These are phyloP conservation scores for Juglanconis sp. DNA, from an alignment of 2,329 filamentous ascomycete species.

Conservation along the genomic window DNA sequence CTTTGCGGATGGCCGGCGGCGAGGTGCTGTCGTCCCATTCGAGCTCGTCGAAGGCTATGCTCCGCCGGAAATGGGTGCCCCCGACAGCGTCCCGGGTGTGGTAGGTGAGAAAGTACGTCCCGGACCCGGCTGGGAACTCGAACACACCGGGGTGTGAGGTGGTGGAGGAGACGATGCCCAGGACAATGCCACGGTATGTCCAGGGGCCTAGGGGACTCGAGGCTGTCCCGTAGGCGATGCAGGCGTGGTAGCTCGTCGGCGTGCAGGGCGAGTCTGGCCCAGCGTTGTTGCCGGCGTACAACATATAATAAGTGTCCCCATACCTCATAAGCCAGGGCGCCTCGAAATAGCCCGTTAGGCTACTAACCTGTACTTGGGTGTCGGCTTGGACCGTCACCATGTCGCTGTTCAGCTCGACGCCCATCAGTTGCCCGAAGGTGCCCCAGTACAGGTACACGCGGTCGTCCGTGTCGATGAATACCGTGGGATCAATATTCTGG, in stretches of 20 bases:
- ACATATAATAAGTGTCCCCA: conserved; percentile 34
- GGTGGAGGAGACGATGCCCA: conserved; percentile 35
- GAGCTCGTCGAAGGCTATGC: conserved; percentile 32
- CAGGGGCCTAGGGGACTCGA: conserved; percentile 33
- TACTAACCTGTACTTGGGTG: conserved; percentile 21
- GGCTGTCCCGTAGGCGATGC: conserved; percentile 35
- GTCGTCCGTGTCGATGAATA: conserved; percentile 34
- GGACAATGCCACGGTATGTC: conserved; percentile 32
- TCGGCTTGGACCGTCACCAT: conserved; percentile 32
- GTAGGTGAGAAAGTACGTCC: conserved; percentile 31
- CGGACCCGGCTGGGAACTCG: conserved; percentile 21
- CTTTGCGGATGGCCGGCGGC: conserved; percentile 27
- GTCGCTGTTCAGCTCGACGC: conserved; percentile 32
- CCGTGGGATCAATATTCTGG: conserved; percentile 38
- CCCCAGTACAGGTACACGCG: conserved; percentile 37
- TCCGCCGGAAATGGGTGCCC: conserved; percentile 35
- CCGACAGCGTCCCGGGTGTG: conserved; percentile 33
- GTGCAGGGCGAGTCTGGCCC: conserved; percentile 34
- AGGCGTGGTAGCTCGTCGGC: conserved; percentile 36
- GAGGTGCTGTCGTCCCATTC: conserved; percentile 29
- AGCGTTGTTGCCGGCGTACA: conserved; percentile 38
- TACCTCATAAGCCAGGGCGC: conserved; percentile 37
- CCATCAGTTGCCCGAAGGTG: conserved; percentile 33
- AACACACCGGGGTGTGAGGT: conserved; percentile 35
- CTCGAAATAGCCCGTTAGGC: conserved; percentile 34